Percentiles rank a stretch among this genome's conserved stretches.
Conservation (phyloP, 2,329 filamentous ascomycete species). For the Phoma sp. region DNA sequence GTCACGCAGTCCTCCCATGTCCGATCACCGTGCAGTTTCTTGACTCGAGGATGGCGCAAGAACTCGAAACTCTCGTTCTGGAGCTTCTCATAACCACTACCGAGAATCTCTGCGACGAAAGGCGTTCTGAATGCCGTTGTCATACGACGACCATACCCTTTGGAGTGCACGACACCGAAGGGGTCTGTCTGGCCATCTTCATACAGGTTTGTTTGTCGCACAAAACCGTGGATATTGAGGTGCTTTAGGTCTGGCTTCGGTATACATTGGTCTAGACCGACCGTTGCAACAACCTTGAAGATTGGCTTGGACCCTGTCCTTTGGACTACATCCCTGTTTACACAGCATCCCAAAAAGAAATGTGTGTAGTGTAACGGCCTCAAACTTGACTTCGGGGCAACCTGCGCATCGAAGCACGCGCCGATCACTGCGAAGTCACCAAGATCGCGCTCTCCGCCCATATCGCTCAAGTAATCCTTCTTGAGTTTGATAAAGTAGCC, state of each 20-base stretch:
- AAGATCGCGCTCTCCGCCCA: conserved; percentile 69
- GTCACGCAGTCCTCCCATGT: conserved; percentile 71
- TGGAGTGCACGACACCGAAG: conserved; percentile 32
- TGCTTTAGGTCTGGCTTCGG: conserved; percentile 52
- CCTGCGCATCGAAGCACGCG: conserved; percentile 70
- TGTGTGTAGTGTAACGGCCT: conserved; percentile 73
- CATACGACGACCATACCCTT: conserved; percentile 36
- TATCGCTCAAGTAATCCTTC: conserved; percentile 80
- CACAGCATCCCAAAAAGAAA: conserved; percentile 78
- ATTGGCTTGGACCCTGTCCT: conserved; percentile 59
- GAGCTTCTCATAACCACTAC: conserved; percentile 77
- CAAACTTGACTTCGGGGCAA: conserved; percentile 63
- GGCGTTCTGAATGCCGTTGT: conserved; percentile 69
- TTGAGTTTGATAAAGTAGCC: conserved; percentile 79
- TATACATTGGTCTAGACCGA: conserved; percentile 54
- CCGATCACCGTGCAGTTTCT: conserved; percentile 79
- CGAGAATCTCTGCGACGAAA: conserved; percentile 79
- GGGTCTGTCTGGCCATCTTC: conserved; percentile 26
- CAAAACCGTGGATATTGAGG: conserved; percentile 51
- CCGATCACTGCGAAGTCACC: conserved; percentile 84
- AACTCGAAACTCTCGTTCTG: conserved; percentile 73
- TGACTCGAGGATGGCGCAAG: conserved; percentile 75
- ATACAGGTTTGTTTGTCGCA: conserved; percentile 39
- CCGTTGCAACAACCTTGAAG: conserved; percentile 70
- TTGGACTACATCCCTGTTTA: conserved; percentile 67